These are phyloP conservation scores for Mycogone perniciosa DNA, from an alignment of 2,329 filamentous ascomycete species.

Conservation along the genomic window DNA sequence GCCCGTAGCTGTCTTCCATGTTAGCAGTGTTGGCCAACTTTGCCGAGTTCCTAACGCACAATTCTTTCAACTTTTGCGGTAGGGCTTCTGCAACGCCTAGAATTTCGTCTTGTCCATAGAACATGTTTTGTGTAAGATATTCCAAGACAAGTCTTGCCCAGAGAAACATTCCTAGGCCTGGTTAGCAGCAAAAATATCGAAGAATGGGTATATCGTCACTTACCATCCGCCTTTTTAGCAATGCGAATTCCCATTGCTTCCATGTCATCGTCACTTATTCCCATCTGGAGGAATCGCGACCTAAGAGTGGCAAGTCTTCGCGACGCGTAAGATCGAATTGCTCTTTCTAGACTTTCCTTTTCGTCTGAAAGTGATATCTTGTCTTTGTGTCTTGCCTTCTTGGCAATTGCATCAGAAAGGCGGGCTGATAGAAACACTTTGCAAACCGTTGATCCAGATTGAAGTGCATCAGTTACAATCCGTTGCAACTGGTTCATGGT, in stretches of 20 bases:
- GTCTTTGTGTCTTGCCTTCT: background rate
- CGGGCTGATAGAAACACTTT: slow-evolving; percentile 4
- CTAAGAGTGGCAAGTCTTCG: background rate
- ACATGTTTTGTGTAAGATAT: slow-evolving; percentile 26
- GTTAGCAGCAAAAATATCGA: background rate
- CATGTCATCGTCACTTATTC: slow-evolving; percentile 17
- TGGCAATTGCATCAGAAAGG: background rate
- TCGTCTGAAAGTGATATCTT: background rate
- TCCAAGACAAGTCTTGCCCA: slow-evolving; percentile 31
- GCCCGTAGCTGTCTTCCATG: slow-evolving; percentile 21
- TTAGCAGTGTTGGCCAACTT: background rate
- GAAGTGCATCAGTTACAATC: background rate
- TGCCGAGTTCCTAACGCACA: background rate
- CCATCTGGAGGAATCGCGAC: background rate
- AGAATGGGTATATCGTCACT: background rate
- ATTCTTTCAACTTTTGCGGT: slow-evolving; percentile 17
- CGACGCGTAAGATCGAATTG: background rate
- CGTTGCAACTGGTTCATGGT: background rate
- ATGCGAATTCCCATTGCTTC: slow-evolving; percentile 10
- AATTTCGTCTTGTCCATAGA: slow-evolving; percentile 16
- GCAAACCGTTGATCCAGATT: background rate
- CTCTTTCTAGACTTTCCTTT: background rate
- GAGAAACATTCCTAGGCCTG: slow-evolving; percentile 30
- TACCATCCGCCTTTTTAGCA: slow-evolving; percentile 23
- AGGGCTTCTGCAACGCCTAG: slow-evolving; percentile 18